Base-by-base conservation (phyloP, 1,139 yeast genomes). In the Yarrowia galli region DNA sequence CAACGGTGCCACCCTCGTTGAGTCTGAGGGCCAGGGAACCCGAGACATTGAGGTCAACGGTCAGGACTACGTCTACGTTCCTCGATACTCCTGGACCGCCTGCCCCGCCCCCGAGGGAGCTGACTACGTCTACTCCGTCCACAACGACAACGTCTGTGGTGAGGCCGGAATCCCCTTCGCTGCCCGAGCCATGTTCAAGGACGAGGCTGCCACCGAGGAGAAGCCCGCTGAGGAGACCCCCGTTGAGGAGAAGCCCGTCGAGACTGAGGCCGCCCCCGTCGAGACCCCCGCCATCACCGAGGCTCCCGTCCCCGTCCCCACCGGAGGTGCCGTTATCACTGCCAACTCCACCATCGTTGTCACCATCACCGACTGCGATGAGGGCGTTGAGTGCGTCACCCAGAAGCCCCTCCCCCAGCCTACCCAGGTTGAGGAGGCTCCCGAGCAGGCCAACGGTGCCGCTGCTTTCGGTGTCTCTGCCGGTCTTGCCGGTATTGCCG, bases 371-470 rank as follows among this genome's bases (percentile, higher is more conserved):
- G 56, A 46, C 56, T 46, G 56, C 36, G 56, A 46, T 25, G 66
- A 61, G 45, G 45, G 40, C 13, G 46, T 25, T n/a, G 36, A 35
- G 28, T 46, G 56, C 45, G 16, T 16, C 65, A n/a, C 68, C 36
- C 32, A 28, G 32, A 25, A 36, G 60, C 60, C 60, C 28, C 32
- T 2, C 12, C 23, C 65, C 23, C 48, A 32, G 51, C 49, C 51
- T 15, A 20, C 49, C 45, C 53, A 65, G 49, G 51, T 42, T 12
- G 43, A 54, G 63, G 43, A 51, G 49, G 18, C 49, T 12, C 63
- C 67, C 45, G 61, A 49, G 46, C 66, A 61, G 66, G 66, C 66
- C 56, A 61, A 61, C 66, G 67, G 67, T 20, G 51, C 54, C 22
- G 56, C 53, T 43, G 49, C 56, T 32, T 18, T 67, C 23, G 68